Base-by-base conservation (phyloP, 306 rosid genomes). In the Trichosanthes cucumerina region DNA sequence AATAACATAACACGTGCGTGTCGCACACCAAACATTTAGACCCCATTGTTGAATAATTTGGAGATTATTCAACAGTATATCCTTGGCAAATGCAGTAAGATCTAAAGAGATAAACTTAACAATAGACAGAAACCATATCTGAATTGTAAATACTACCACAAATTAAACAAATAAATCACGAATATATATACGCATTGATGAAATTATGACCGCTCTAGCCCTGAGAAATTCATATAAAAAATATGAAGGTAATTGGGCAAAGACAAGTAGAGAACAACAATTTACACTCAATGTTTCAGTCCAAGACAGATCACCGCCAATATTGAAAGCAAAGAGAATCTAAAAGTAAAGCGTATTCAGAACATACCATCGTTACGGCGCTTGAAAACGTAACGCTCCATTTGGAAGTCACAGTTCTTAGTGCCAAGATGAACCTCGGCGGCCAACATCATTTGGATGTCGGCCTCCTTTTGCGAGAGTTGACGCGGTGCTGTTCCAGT, bases 351-450 rank as follows among this genome's bases (percentile, higher is more conserved):
- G 59, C 34, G 21, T 16, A 7, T 1, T 26, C 16, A 12, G 1
- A 41, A 26, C 41, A 57, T 31, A 93, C 98, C 98, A 11, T 94
- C 98, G 7, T 85, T 88, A 7, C 98, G 93, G 77, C 98, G 92
- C 86, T 93, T 93, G 87, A 91, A 93, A 33, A 87, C 93, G 77
- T 91, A 93, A 1, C 98, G 87, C n/a, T 90, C 98, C 97, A 93
- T 92, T 76, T 93, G 98, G 14, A 86, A 92, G 39, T 94, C 89
- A 12, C 94, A 90, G 76, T 91, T 94, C 26, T 92, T 91, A 39
- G 98, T 94, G 62, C 98, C 98, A 19, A 94, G 88, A 36, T 94
- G 98, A 13, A 89, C 97, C 16, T 92, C 91, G 7, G 97, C 93
- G 0, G 97, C 94, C 79, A 94, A 68, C 97, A 92, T 92, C 93